Base-by-base conservation (phyloP, 106 monocot species). In the Cymbidium sinense region DNA sequence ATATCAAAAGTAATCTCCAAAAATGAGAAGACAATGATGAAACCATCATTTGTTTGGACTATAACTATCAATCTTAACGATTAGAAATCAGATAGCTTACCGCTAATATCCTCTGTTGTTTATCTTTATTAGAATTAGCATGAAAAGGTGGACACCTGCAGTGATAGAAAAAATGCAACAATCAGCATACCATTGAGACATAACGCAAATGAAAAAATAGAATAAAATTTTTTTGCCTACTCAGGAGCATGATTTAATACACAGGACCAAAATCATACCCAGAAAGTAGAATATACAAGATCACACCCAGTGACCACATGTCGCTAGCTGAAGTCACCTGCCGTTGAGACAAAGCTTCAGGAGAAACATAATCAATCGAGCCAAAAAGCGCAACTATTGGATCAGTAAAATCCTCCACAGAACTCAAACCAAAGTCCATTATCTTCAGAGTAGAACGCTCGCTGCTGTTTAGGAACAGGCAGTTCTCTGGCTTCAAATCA, bases 391-490 rank as follows among this genome's bases (percentile, higher is more conserved):
- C 81, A 27, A 91, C 86, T 30, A 91, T 83, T 3, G 91, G 91
- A 78, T 91, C 88, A 52, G 88, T 84, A 31, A 86, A 82, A 80
- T 91, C 91, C 71, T 91, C 91, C 10, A 88, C 88, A 25, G 91
- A 91, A 62, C 91, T 91, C 84, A 91, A 77, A 27, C 91, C 91
- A 86, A 91, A 91, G 70, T 91, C 91, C 88, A 88, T 91, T 36
- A 88, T 88, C 51, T 91, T 91, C 76, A 91, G 29, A 35, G 79
- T 76, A 55, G 91, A 87, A 12, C 61, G 51, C 37, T 79, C 50
- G 13, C 75, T 79, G 27, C 54, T 78, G 51, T 86, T 67, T 28
- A 81, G 55, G 54, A 91, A 88, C 64, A 91, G 44, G 33, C 88
- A 91, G 70, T 91, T 91, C 84, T 91, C 91, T 1, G 91, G 91